Evolutionary conservation across 106 monocot genomes (phyloP).

Genomic region (Dendrobium huoshanense): DNA sequence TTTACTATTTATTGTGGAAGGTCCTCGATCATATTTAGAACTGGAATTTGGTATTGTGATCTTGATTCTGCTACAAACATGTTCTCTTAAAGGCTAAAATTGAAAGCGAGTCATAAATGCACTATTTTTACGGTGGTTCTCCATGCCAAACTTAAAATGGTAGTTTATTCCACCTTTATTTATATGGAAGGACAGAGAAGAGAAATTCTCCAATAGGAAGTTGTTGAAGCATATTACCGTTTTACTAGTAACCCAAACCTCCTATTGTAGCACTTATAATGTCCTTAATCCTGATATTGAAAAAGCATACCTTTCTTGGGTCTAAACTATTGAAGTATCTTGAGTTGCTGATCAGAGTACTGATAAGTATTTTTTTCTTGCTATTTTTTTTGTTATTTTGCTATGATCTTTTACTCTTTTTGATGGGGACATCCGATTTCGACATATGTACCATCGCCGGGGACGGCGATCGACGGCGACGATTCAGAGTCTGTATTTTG

Average conservation of each 20-base stretch:
- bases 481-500: too few species aligned
- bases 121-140: neutral
- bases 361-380: neutral
- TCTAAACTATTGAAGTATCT: neutral
- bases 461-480: too few species aligned
- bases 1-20: neutral
- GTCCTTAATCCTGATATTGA: neutral
- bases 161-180: neutral
- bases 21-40: neutral
- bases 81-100: neutral
- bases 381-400: neutral
- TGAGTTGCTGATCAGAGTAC: neutral
- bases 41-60: neutral
- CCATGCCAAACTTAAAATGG: neutral
- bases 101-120: neutral
- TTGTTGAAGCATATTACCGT: neutral
- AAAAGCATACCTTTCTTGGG: neutral
- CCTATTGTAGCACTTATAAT: slow-evolving; percentile 1
- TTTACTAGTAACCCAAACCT: neutral
- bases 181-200: neutral
- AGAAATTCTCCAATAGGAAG: neutral
- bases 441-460: too few species aligned
- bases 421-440: too few species aligned
- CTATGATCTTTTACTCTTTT: neutral
- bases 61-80: neutral